Conservation (phyloP, 495 filamentous ascomycete genomes). For the Jackrogersella minutella region DNA sequence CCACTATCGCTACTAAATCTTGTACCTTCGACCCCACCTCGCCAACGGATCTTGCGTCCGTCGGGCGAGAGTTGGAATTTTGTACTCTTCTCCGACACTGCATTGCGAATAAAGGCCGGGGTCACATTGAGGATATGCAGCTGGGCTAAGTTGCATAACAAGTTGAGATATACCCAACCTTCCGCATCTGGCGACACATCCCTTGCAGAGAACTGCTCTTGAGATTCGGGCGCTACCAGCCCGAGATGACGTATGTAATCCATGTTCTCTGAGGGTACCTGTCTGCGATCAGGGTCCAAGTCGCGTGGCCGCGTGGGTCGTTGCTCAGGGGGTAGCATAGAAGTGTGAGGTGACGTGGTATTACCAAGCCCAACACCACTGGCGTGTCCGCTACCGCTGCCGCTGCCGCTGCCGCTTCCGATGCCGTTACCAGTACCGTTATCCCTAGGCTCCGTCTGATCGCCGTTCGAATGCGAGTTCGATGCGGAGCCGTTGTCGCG, state of each 20-base stretch:
- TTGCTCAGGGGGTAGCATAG: slow-evolving; percentile 62
- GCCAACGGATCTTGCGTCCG: slow-evolving; percentile 78
- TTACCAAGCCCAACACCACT: slow-evolving; percentile 40
- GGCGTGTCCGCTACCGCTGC: slow-evolving; percentile 37
- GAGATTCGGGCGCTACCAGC: slow-evolving; percentile 58
- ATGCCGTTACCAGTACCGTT: slow-evolving; percentile 40
- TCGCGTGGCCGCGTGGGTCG: slow-evolving; percentile 76
- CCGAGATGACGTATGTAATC: slow-evolving; percentile 77
- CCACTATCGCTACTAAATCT: slow-evolving; percentile 65
- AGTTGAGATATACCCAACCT: slow-evolving; percentile 84
- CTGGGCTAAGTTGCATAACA: slow-evolving; percentile 81
- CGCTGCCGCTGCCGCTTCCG: slow-evolving; percentile 44
- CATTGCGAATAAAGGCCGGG: slow-evolving; percentile 71
- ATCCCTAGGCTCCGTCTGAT: slow-evolving; percentile 51
- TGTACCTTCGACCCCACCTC: slow-evolving; percentile 67
- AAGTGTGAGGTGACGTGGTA: slow-evolving; percentile 53
- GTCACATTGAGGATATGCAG: slow-evolving; percentile 82
- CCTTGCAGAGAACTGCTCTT: slow-evolving; percentile 42
- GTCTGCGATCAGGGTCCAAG: slow-evolving; percentile 71
- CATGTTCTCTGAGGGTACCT: slow-evolving; percentile 75
- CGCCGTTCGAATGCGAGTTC: slow-evolving; percentile 49
- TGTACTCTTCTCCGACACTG: slow-evolving; percentile 68
- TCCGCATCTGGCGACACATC: slow-evolving; percentile 62
- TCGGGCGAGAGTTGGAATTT: slow-evolving; percentile 77
- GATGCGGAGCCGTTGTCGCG: slow-evolving; percentile 39